These are phyloP conservation scores for Cutaneotrichosporon spelunceum DNA, from an alignment of 1,284 basidiomycete species.

Conservation along the genomic window DNA sequence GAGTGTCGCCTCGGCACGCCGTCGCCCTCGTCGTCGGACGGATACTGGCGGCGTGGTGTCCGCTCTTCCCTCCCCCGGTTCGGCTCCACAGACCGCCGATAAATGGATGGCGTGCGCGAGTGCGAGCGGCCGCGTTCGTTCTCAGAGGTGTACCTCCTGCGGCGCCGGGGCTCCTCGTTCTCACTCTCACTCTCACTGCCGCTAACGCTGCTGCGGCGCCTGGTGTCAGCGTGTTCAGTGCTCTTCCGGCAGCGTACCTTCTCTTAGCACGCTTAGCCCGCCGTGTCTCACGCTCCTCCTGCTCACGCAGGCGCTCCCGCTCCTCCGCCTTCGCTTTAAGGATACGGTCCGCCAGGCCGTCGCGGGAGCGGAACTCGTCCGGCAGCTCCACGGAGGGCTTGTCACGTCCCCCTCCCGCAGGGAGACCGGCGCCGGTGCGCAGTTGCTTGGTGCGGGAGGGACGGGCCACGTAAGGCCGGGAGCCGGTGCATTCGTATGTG, in stretches of 20 bases:
- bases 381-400: conserved; percentile 47
- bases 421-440: conserved; percentile 15
- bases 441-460: conserved; percentile 47
- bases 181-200: background rate
- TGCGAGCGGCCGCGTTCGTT: background rate
- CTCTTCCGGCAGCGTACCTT: background rate
- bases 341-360: conserved; percentile 48
- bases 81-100: background rate
- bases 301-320: conserved; percentile 29
- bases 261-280: conserved; percentile 7
- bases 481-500: conserved; percentile 51
- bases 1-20: background rate
- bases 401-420: conserved; percentile 30
- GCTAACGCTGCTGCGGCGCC: background rate
- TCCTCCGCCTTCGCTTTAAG: conserved; percentile 47
- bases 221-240: background rate
- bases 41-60: background rate
- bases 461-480: conserved; percentile 45
- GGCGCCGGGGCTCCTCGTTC: background rate
- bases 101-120: background rate
- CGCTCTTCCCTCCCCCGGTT: background rate
- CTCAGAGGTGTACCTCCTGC: background rate
- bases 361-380: conserved; percentile 48
- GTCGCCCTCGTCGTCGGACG: background rate
- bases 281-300: conserved; percentile 4